Conservation (phyloP, 768 basidiomycete species). For the Daedaleopsis sinensis region DNA sequence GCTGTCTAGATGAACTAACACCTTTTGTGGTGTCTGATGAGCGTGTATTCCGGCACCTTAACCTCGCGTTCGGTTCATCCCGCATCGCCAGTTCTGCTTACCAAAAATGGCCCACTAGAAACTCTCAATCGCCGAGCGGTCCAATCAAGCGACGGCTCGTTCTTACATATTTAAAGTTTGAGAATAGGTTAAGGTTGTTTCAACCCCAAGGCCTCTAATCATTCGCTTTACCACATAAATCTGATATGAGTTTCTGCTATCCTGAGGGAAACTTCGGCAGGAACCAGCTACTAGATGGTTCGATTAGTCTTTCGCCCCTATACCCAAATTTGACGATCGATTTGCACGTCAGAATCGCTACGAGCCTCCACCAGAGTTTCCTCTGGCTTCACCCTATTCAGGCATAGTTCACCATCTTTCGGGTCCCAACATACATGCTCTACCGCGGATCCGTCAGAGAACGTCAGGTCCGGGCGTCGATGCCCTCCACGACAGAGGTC, state of each 20-base stretch:
- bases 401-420: too few relatives aligned
- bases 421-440: too few relatives aligned
- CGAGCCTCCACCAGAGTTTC: conserved; percentile 96
- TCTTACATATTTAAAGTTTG: conserved; percentile 71
- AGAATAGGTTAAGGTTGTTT: conserved; percentile 88
- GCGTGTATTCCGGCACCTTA: conserved; percentile 83
- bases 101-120: conserved; percentile 76
- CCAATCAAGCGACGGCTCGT: conserved; percentile 52
- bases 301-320: conserved; percentile 97
- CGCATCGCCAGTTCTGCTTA: conserved; percentile 74
- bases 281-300: conserved; percentile 94
- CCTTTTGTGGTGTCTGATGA: conserved; percentile 86
- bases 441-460: too few relatives aligned
- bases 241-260: conserved; percentile 65
- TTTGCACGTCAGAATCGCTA: conserved; percentile 97
- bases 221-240: conserved; percentile 78
- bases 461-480: too few relatives aligned
- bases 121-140: conserved; percentile 61
- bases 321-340: conserved; percentile 95
- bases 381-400: conserved; percentile 45
- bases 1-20: conserved; percentile 89
- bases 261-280: conserved; percentile 88
- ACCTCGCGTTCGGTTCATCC: conserved; percentile 72
- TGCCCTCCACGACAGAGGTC: too few relatives aligned
- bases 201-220: conserved; percentile 90